phyloP scores from a whole-genome alignment of 495 filamentous ascomycete genomes.

The Penicillium ochrochloron region DNA sequence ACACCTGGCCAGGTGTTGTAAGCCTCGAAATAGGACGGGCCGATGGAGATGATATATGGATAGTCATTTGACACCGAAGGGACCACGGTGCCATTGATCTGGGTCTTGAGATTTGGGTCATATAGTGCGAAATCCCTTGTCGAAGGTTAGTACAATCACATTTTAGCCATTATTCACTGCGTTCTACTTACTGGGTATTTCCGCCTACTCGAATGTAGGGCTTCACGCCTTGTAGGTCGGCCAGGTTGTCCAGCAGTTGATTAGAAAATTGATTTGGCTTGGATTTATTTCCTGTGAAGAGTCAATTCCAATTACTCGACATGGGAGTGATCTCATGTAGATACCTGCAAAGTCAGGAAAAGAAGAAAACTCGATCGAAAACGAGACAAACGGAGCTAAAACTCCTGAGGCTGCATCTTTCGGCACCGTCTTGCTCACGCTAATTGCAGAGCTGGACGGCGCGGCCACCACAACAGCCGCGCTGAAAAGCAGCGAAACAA shows the following conservation, averaged over 20 bases:
- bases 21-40: constrained; percentile 68
- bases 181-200: constrained; percentile 32
- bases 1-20: constrained; percentile 61
- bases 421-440: constrained; percentile 21
- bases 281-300: constrained; percentile 29
- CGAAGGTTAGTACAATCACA: not conserved
- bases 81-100: constrained; percentile 59
- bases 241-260: constrained; percentile 32
- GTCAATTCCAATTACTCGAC: not conserved
- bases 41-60: constrained; percentile 63
- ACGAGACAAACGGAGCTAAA: constrained; percentile 33
- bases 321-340: not conserved
- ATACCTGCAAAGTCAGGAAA: constrained; percentile 38
- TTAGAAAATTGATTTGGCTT: constrained; percentile 34
- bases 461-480: constrained; percentile 19
- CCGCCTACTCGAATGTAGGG: constrained; percentile 36
- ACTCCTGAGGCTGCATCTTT: constrained; percentile 23
- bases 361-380: constrained; percentile 35
- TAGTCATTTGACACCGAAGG: constrained; percentile 59
- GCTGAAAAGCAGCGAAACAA: constrained; percentile 16
- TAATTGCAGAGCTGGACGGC: constrained; percentile 17
- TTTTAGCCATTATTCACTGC: not conserved
- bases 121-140: constrained; percentile 64
- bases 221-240: constrained; percentile 32
- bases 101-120: constrained; percentile 55